Base-by-base conservation (phyloP, 2,329 filamentous ascomycete species). In the Corynespora cassiicola region DNA sequence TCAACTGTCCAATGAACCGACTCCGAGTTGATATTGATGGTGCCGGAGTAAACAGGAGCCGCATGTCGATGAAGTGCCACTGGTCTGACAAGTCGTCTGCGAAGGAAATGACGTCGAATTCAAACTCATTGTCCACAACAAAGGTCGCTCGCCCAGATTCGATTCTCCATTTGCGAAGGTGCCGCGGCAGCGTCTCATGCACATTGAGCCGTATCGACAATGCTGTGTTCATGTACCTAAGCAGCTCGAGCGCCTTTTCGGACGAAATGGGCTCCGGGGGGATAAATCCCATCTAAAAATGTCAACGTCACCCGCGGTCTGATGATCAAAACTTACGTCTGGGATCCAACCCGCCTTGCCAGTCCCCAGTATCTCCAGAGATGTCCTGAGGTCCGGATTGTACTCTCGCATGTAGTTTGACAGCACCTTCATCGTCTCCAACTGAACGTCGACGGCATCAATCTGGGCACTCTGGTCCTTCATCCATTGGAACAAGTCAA, bases 41-140 rank as follows among this genome's bases (percentile, higher is more conserved):
- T 0, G 78, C 73, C 6, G 92, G 92, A 7, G 75, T 77, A 64
- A 95, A 99, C 10, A 84, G 73, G 54, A 95, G 90, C 42, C 91
- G 83, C 56, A 97, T 84, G 65, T 97, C 91, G 46, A 97, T 88
- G 62, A 97, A 96, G 77, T 87, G 96, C 62, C 95, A 95, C 56
- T 95, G 91, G 36, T 87, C 86, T 20, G 84, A 76, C 12, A 85
- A 81, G 50, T 94, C 86, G 61, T 97, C 91, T 53, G 91, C 87
- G 12, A 88, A 89, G 47, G 97, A 87, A 1, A 90, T 91, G 34
- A 99, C 79, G 63, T 97, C 94, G 14, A 97, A 82, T 65, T 97
- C 92, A 56, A 96, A 96, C 65, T 97, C 92, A 36, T 82, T 81
- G 3, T 81, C 74, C 1, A 97, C 87, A 30, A 75, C 80, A 66